These are phyloP conservation scores for Geotrichum citri-aurantii DNA, from an alignment of 1,139 yeast genomes.

Conservation along the genomic window DNA sequence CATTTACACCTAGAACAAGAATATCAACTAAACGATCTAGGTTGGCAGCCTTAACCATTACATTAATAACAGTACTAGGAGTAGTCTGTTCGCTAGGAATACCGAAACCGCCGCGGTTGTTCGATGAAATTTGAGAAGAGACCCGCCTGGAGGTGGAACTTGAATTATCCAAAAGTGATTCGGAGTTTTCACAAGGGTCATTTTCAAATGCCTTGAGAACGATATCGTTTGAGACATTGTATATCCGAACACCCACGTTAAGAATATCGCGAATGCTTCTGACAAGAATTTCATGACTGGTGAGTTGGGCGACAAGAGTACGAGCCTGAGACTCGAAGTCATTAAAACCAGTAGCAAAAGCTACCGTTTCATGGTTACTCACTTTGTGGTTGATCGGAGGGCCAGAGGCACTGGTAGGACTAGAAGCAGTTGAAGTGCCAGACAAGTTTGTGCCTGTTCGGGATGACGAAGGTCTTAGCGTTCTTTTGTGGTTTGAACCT, in stretches of 20 bases:
- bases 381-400: neutral
- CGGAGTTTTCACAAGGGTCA: constrained; percentile 15
- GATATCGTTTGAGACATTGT: constrained; percentile 48
- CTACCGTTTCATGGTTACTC: constrained; percentile 3
- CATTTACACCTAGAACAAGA: constrained; percentile 54
- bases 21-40: constrained; percentile 56
- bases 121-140: neutral
- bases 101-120: neutral
- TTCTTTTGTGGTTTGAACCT: constrained; percentile 12
- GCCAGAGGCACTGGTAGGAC: neutral
- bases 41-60: constrained; percentile 55
- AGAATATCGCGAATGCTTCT: constrained; percentile 53
- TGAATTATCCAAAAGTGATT: neutral
- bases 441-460: constrained; percentile 3
- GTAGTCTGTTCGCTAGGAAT: neutral
- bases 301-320: constrained; percentile 36
- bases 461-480: constrained; percentile 12
- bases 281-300: constrained; percentile 44
- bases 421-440: neutral
- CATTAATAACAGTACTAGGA: constrained; percentile 31
- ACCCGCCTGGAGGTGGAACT: neutral
- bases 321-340: constrained; percentile 36
- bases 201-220: constrained; percentile 49
- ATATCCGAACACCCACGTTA: constrained; percentile 50
- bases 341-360: constrained; percentile 35